Conservation (phyloP, 306 rosid species). For the Acacia crassicarpa region DNA sequence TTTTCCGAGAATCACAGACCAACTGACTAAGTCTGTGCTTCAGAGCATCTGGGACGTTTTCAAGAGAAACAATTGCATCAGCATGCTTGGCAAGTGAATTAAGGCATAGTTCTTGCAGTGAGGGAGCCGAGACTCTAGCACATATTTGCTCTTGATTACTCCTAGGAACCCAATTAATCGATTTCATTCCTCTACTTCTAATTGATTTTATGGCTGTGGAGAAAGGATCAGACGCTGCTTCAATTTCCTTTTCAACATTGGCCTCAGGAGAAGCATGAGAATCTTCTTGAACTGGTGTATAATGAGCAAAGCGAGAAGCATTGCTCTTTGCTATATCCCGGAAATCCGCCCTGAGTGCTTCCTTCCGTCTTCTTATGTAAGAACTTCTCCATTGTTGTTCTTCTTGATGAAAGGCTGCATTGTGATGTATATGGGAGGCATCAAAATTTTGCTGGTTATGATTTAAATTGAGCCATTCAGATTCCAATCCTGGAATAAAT, state of each 20-base stretch:
- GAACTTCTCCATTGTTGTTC: not conserved
- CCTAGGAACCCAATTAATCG: slow-evolving; percentile 49
- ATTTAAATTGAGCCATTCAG: not conserved
- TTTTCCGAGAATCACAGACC: slow-evolving; percentile 70
- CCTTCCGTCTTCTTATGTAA: not conserved
- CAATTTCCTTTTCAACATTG: slow-evolving; percentile 28
- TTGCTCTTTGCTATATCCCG: slow-evolving; percentile 44
- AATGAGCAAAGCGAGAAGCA: slow-evolving; percentile 47
- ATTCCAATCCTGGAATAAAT: slow-evolving; percentile 4
- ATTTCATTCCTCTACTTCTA: slow-evolving; percentile 39
- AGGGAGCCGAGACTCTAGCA: slow-evolving; percentile 42
- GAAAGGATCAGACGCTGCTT: slow-evolving; percentile 65
- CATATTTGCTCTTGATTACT: not conserved
- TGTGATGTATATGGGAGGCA: not conserved
- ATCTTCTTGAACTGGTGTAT: slow-evolving; percentile 19
- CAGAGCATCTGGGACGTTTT: slow-evolving; percentile 56
- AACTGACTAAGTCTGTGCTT: slow-evolving; percentile 58
- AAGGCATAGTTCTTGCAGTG: slow-evolving; percentile 59
- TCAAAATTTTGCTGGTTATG: not conserved
- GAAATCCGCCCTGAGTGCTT: slow-evolving; percentile 29
- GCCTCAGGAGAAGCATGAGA: slow-evolving; percentile 15
- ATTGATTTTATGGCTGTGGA: slow-evolving; percentile 55
- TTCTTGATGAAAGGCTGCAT: not conserved
- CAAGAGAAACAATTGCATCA: slow-evolving; percentile 72
- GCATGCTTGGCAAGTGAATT: slow-evolving; percentile 53